Conservation (phyloP, 2,329 filamentous ascomycete species). For the Diplodia sapinea region DNA sequence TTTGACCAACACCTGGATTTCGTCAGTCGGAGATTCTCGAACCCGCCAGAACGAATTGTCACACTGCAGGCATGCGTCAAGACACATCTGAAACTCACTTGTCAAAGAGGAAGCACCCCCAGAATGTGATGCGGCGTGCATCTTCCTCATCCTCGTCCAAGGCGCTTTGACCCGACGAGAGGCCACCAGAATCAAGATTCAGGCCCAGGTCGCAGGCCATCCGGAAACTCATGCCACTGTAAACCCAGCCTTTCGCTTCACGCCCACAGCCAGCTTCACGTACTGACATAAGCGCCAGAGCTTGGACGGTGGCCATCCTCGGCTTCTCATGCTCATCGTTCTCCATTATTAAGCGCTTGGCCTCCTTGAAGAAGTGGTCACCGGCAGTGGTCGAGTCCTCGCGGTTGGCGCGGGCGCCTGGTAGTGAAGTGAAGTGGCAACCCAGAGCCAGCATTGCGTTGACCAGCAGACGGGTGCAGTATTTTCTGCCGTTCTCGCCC, state of each 20-base stretch:
- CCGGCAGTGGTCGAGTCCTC: constrained; percentile 85
- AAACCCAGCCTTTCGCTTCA: constrained; percentile 97
- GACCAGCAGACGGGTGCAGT: constrained; percentile 88
- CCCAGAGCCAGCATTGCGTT: constrained; percentile 93
- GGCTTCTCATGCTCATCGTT: constrained; percentile 94
- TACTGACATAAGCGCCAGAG: constrained; percentile 92
- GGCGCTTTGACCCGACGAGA: constrained; percentile 60
- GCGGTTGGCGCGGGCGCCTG: constrained; percentile 72
- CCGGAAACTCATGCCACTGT: constrained; percentile 96
- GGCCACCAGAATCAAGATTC: constrained; percentile 77
- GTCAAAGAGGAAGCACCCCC: constrained; percentile 98
- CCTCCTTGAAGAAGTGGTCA: constrained; percentile 94
- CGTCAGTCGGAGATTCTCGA: constrained; percentile 29
- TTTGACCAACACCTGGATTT: constrained; percentile 82
- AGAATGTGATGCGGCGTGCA: constrained; percentile 88
- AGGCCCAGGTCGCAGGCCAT: constrained; percentile 96
- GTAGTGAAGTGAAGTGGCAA: constrained; percentile 85
- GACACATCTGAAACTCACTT: constrained; percentile 60
- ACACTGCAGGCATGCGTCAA: background rate
- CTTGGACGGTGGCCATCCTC: constrained; percentile 87
- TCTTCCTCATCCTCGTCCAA: constrained; percentile 85
- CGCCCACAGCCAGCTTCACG: constrained; percentile 92
- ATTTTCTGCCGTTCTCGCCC: constrained; percentile 54
- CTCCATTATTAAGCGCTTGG: constrained; percentile 85
- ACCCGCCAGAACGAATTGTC: background rate